These are phyloP conservation scores for Podila minutissima DNA, from an alignment of 192 early-diverging fungal genomes.

Conservation along the genomic window DNA sequence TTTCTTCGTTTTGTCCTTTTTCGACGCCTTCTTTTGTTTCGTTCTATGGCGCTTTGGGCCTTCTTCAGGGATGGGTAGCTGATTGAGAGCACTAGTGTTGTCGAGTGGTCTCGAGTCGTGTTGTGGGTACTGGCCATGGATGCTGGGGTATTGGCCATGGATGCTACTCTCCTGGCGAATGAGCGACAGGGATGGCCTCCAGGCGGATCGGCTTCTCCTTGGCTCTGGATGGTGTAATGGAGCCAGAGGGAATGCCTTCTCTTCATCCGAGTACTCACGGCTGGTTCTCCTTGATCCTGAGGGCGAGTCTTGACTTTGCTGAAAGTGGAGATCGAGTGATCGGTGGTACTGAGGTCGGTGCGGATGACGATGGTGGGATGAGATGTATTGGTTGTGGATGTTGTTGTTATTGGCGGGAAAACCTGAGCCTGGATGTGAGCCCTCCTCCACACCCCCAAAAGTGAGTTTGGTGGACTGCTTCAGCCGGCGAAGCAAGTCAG, in stretches of 20 bases:
- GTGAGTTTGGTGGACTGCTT: neutral
- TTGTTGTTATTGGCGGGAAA: too few species aligned
- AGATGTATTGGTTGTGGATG: too few species aligned
- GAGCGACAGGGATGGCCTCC: neutral
- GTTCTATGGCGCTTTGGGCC: neutral
- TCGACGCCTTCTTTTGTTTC: neutral
- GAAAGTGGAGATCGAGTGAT: too few species aligned
- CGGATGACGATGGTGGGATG: too few species aligned
- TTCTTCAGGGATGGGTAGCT: neutral
- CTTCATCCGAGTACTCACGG: neutral
- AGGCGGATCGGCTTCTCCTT: neutral
- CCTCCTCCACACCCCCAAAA: neutral
- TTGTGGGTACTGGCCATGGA: neutral
- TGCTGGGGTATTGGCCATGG: neutral
- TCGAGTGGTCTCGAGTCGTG: neutral
- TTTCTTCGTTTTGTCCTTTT: neutral
- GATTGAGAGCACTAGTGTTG: too few species aligned
- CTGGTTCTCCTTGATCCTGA: neutral
- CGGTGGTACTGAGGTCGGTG: too few species aligned
- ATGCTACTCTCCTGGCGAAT: conserved; percentile 4
- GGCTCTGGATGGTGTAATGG: neutral
- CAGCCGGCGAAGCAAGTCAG: neutral
- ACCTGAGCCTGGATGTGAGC: too few species aligned
- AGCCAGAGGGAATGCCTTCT: neutral
- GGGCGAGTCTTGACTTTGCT: too few species aligned